These are phyloP conservation scores for Grosmannia serpens DNA, from an alignment of 2,329 filamentous ascomycete genomes.

Conservation along the genomic window DNA sequence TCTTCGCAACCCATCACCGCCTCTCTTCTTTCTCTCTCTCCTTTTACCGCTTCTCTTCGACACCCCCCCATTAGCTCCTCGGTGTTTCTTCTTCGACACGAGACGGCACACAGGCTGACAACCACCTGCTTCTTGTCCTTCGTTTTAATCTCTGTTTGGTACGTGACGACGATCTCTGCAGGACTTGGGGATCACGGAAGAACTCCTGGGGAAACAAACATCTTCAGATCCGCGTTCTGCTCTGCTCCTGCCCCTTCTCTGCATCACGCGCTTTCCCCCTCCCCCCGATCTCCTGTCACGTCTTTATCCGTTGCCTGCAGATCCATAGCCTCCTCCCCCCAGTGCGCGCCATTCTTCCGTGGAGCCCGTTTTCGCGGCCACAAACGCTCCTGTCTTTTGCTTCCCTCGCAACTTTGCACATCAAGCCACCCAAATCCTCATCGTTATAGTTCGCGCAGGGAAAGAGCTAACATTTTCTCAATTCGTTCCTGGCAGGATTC, in stretches of 20 bases:
- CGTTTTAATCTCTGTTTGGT: neutral
- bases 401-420: neutral
- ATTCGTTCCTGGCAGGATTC: constrained; percentile 14
- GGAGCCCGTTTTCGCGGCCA: neutral
- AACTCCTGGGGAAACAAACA: neutral
- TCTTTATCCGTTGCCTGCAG: neutral
- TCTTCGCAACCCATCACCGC: constrained; percentile 5
- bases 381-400: neutral
- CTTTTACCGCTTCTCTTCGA: neutral
- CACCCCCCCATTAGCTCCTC: neutral
- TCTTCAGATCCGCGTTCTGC: neutral
- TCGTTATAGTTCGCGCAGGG: neutral
- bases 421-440: neutral
- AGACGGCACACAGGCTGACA: constrained; percentile 2
- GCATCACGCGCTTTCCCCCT: neutral
- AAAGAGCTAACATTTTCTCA: constrained; percentile 16
- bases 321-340: neutral
- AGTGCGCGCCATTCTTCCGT: neutral
- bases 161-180: neutral
- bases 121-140: neutral
- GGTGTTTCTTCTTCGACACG: constrained; percentile 2
- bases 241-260: neutral
- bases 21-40: neutral
- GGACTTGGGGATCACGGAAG: neutral
- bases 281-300: neutral